phyloP scores from a whole-genome alignment of 1,139 yeast species.

The Diutina catenulata region DNA sequence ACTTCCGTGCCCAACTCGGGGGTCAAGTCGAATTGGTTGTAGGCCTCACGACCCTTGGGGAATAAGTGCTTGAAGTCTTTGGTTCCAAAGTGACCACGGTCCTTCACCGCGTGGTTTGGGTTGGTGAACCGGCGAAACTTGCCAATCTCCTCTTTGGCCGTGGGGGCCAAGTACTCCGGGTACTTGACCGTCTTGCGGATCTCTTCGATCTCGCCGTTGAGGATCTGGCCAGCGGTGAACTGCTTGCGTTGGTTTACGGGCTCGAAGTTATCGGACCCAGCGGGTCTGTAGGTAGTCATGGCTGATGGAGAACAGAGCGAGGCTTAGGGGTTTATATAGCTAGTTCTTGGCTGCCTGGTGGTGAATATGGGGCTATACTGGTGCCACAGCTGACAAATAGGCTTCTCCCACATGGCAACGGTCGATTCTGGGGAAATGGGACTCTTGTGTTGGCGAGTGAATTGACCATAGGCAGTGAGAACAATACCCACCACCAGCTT shows the following conservation, averaged over 20 bases:
- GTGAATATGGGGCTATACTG: no score
- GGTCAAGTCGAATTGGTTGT: neutral
- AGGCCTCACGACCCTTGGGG: neutral
- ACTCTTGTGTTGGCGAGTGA: no score
- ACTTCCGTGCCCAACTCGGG: slow-evolving; percentile 4
- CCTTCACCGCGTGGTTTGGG: neutral
- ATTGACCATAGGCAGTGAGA: no score
- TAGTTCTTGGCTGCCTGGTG: no score
- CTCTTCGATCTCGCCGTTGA: slow-evolving; percentile 9
- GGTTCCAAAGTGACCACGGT: slow-evolving; percentile 4
- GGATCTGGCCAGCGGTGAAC: neutral
- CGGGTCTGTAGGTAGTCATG: slow-evolving; percentile 2
- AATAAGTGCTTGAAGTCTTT: neutral
- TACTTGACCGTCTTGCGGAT: slow-evolving; percentile 3
- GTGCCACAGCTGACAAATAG: no score
- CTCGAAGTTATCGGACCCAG: neutral
- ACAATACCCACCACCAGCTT: no score
- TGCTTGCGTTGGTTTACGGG: slow-evolving; percentile 1
- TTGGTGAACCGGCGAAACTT: neutral
- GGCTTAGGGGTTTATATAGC: no score
- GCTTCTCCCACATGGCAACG: no score
- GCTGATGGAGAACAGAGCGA: no score
- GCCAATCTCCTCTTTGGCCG: neutral
- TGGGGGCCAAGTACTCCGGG: slow-evolving; percentile 3
- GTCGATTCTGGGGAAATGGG: no score